Base-by-base conservation (phyloP, 129 eudicot genomes). In the Tagetes erecta region DNA sequence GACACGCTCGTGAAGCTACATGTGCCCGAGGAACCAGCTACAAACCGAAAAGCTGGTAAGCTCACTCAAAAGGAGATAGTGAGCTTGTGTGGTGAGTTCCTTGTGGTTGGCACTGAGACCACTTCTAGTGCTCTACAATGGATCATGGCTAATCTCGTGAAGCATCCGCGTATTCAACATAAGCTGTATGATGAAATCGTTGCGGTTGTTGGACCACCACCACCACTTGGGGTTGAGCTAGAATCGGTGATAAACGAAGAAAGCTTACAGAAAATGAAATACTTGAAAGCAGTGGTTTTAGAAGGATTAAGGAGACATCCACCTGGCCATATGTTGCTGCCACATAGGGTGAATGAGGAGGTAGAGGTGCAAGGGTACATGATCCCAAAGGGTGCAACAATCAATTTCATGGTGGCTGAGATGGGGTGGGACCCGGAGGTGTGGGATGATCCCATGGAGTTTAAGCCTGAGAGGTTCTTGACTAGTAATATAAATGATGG, bases 371-470 rank as follows among this genome's bases (percentile, higher is more conserved):
- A 60, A 34, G 44, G 67, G 2, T 35, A 34, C 42, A 60, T 3
- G 44, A 11, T 60, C 3, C 66, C 67, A 5, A 10, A 60, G 44
- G 67, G 67, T 35, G 67, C 67, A 35, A 59, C 67, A 3, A 60
- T 60, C 42, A 60, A 60, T 0, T 60, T 60, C 67, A 34, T 60
- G 67, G 42, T 60, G 42, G 42, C 20, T 35, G 67, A 60, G 67
- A 60, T 60, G 67, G 67, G 67, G 1, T 11, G 39, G 63, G 67
- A 60, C 8, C 67, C 67, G 0, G 27, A 60, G 27, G 67, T 60
- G 27, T 60, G 67, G 67, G 42, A 35, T 1, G 44, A 60, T 13
- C 67, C 67, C 67, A 60, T 60, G 67, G 67, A 60, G 67, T 60
- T 60, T 27, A 60, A 35, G 44, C 67, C 67, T 1, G 67, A 35